Evolutionary conservation across 768 basidiomycete genomes (phyloP).

Genomic region (Xanthoconium stramineum): DNA sequence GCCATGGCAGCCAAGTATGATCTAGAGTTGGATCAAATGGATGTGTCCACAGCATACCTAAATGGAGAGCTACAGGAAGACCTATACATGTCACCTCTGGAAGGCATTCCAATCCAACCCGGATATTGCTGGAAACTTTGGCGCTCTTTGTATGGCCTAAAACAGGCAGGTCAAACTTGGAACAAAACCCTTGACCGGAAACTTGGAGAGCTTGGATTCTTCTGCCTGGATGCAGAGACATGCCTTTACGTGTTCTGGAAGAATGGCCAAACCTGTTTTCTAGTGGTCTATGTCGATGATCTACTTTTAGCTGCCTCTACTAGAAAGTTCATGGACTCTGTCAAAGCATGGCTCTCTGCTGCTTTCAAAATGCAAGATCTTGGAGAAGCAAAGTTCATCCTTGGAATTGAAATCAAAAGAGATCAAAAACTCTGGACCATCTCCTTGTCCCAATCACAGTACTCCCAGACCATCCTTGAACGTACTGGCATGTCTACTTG

Average conservation of each 20-base stretch:
- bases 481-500: conserved; percentile 1
- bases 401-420: conserved; percentile 31
- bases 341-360: neutral
- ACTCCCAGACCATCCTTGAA: conserved; percentile 11
- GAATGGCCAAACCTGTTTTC: neutral
- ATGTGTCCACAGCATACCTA: neutral
- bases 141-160: neutral
- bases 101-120: neutral
- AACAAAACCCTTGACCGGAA: neutral
- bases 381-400: conserved; percentile 19
- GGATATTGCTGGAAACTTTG: neutral
- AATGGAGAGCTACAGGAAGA: conserved; percentile 26
- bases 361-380: conserved; percentile 3
- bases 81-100: conserved; percentile 13
- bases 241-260: neutral
- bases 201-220: neutral
- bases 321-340: neutral
- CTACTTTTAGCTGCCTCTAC: conserved; percentile 1
- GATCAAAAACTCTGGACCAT: conserved; percentile 24
- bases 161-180: neutral
- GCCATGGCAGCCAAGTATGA: neutral
- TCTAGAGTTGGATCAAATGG: conserved; percentile 2
- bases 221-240: neutral
- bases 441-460: conserved; percentile 26
- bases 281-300: conserved; percentile 1